A percentile compares a stretch with the other conserved stretches of the same genome.
phyloP scores from a whole-genome alignment of 2,329 filamentous ascomycete genomes.

The Seiridium unicorne region DNA sequence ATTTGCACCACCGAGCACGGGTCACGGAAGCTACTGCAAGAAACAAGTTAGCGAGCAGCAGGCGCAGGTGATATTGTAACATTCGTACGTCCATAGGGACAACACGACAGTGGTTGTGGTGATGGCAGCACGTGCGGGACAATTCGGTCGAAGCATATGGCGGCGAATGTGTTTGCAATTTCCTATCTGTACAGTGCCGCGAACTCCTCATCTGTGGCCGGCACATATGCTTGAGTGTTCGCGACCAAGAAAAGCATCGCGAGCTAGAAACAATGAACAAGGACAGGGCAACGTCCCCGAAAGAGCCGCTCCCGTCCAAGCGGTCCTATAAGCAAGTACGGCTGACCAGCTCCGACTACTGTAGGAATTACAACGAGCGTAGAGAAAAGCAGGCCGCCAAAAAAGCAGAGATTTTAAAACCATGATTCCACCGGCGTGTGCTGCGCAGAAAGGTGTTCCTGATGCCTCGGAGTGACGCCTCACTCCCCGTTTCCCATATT shows the following conservation, averaged over 20 bases:
- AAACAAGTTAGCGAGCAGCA: no score
- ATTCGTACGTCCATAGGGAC: no score
- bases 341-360: slow-evolving; percentile 36
- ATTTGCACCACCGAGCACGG: slow-evolving; percentile 13
- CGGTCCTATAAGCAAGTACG: slow-evolving; percentile 24
- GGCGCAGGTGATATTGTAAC: no score
- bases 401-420: slow-evolving; percentile 18
- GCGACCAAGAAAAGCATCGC: slow-evolving; percentile 17
- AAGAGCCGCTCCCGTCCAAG: slow-evolving; percentile 2
- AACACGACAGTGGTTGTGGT: no score
- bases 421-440: slow-evolving; percentile 14
- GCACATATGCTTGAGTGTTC: slow-evolving; percentile 24
- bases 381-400: slow-evolving; percentile 40
- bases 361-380: slow-evolving; percentile 51
- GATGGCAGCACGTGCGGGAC: no score
- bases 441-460: slow-evolving; percentile 8
- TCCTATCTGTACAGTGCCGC: slow-evolving; percentile 24
- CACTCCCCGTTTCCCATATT: slow-evolving; percentile 15
- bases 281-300: slow-evolving; percentile 17
- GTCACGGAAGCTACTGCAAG: not conserved
- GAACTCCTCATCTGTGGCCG: slow-evolving; percentile 25
- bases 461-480: slow-evolving; percentile 26
- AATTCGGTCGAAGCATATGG: slow-evolving; percentile 11
- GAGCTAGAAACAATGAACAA: slow-evolving; percentile 30
- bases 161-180: slow-evolving; percentile 19